phyloP scores from a whole-genome alignment of 1,284 basidiomycete species.

The Apiotrichum sp. region DNA sequence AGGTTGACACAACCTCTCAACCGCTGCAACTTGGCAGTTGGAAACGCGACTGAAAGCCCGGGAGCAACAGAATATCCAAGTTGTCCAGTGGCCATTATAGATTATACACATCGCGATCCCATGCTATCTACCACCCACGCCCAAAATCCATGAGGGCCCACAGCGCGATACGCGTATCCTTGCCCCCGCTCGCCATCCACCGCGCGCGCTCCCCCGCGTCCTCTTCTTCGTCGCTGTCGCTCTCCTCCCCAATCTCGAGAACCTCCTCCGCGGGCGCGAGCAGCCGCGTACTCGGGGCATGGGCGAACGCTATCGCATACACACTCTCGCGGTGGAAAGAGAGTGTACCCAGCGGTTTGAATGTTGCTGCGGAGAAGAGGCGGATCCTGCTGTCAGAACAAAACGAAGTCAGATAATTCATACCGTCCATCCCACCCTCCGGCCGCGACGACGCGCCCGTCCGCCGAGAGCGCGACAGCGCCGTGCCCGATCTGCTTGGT shows the following conservation, averaged over 20 bases:
- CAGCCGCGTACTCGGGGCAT: neutral
- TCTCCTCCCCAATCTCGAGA: constrained; percentile 10
- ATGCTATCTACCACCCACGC: neutral
- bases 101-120: no score
- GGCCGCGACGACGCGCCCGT: constrained; percentile 68
- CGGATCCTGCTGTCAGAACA: constrained; percentile 55
- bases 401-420: constrained; percentile 24
- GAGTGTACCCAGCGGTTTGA: constrained; percentile 72
- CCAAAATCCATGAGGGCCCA: constrained; percentile 65
- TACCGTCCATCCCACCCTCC: constrained; percentile 87
- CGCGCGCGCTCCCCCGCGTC: constrained; percentile 45
- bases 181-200: constrained; percentile 68
- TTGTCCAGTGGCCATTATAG: no score
- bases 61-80: no score
- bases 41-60: no score
- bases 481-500: constrained; percentile 76
- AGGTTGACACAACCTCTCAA: no score
- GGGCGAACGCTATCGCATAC: constrained; percentile 64
- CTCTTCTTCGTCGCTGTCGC: constrained; percentile 13
- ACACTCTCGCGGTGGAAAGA: constrained; percentile 69
- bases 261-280: constrained; percentile 3
- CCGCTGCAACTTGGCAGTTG: no score
- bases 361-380: constrained; percentile 65
- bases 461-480: constrained; percentile 63
- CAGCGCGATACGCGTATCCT: constrained; percentile 66